phyloP scores from a whole-genome alignment of 1,284 basidiomycete genomes.

The Rhodotorula mucilaginosa region DNA sequence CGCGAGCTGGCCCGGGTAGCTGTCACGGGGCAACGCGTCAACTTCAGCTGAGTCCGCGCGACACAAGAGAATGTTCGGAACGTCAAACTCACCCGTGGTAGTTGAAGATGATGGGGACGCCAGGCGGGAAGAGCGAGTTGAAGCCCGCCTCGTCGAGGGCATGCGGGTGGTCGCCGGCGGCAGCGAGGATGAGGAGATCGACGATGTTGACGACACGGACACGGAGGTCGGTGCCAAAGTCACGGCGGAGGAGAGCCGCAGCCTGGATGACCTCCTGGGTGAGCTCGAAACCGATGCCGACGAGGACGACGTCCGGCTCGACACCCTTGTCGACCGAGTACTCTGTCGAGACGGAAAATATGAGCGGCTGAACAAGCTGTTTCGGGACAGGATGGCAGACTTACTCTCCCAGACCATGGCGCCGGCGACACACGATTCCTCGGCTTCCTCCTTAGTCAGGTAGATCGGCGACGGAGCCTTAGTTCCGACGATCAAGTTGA shows the following conservation, averaged over 20 bases:
- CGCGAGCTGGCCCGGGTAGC: slow-evolving; percentile 35
- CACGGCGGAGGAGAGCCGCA: slow-evolving; percentile 43
- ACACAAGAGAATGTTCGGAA: neutral
- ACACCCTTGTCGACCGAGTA: slow-evolving; percentile 53
- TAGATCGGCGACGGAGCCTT: slow-evolving; percentile 54
- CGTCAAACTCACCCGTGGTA: slow-evolving; percentile 63
- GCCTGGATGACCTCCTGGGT: slow-evolving; percentile 53
- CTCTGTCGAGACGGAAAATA: slow-evolving; percentile 7
- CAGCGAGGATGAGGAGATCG: slow-evolving; percentile 71
- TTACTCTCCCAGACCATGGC: slow-evolving; percentile 51
- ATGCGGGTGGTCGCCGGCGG: slow-evolving; percentile 71
- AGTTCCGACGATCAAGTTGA: slow-evolving; percentile 80
- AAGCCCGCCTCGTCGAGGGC: slow-evolving; percentile 63
- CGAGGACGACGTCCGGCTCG: slow-evolving; percentile 56
- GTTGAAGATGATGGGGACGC: slow-evolving; percentile 59
- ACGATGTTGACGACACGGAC: slow-evolving; percentile 47
- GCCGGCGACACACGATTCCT: slow-evolving; percentile 48
- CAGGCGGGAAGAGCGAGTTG: slow-evolving; percentile 45
- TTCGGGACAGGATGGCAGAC: neutral
- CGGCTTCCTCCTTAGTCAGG: slow-evolving; percentile 51
- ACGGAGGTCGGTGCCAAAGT: slow-evolving; percentile 46
- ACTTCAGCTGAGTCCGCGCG: neutral
- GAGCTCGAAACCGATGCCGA: slow-evolving; percentile 47
- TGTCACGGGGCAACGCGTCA: neutral
- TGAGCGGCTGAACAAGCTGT: too few relatives aligned